Conservation (phyloP, 208 protist species). For the Crithidia acanthocephali region DNA sequence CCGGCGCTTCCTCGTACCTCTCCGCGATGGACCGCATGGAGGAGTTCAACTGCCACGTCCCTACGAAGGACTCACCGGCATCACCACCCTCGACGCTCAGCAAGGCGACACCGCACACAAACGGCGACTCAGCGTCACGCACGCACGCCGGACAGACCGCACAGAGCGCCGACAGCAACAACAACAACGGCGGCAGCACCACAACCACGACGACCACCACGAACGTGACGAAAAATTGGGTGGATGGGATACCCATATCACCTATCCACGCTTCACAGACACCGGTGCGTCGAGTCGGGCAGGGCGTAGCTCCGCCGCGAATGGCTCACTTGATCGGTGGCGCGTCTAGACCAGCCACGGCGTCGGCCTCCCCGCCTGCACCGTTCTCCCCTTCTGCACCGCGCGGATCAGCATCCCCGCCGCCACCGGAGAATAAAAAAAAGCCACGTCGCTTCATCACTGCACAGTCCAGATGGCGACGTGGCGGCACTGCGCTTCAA, state of each 20-base stretch:
- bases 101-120: background rate
- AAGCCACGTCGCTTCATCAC: background rate
- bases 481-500: constrained; percentile 29
- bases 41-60: constrained; percentile 27
- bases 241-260: constrained; percentile 12
- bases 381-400: background rate
- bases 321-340: background rate
- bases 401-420: background rate
- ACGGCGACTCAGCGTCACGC: too few species aligned
- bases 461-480: constrained; percentile 3
- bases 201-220: background rate
- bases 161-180: background rate
- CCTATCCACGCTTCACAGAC: constrained; percentile 1
- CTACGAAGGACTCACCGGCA: background rate
- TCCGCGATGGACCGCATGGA: constrained; percentile 23
- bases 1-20: constrained; percentile 21
- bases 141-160: background rate
- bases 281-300: background rate
- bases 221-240: background rate
- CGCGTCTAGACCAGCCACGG: background rate
- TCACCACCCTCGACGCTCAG: background rate
- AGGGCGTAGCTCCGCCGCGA: background rate
- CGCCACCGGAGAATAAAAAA: background rate
- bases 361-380: constrained; percentile 13
- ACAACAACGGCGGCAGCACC: too few species aligned